Evolutionary conservation across 495 filamentous ascomycete genomes (phyloP).

Genomic region (Aspergillus conjunctus): DNA sequence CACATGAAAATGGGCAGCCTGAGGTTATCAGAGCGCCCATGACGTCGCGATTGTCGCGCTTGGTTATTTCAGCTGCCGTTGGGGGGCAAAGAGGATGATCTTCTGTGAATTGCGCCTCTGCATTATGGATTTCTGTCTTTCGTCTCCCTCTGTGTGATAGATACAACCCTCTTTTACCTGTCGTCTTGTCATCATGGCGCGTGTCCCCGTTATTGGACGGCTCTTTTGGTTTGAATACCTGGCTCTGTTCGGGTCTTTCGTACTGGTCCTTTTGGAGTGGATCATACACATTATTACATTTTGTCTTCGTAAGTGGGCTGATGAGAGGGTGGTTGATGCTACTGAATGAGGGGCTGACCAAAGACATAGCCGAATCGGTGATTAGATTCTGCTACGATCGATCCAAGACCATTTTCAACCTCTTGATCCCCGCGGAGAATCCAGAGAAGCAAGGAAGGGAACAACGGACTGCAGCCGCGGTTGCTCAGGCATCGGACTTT

Average conservation of each 20-base stretch:
- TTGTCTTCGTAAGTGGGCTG: slow-evolving; percentile 68
- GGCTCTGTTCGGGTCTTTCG: slow-evolving; percentile 77
- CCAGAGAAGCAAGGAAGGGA: slow-evolving; percentile 58
- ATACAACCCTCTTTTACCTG: background rate
- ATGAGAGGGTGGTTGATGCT: background rate
- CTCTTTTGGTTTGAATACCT: slow-evolving; percentile 82
- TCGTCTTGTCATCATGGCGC: slow-evolving; percentile 55
- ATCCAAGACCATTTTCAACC: slow-evolving; percentile 82
- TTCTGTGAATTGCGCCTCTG: background rate
- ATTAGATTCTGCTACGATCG: slow-evolving; percentile 80
- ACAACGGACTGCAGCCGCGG: slow-evolving; percentile 45
- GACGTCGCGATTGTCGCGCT: slow-evolving; percentile 22
- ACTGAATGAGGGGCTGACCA: slow-evolving; percentile 25
- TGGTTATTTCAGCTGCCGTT: slow-evolving; percentile 8
- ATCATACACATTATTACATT: slow-evolving; percentile 87
- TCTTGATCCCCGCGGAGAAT: slow-evolving; percentile 67
- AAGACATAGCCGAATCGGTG: slow-evolving; percentile 65
- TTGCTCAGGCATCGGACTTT: slow-evolving; percentile 81
- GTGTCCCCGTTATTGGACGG: slow-evolving; percentile 81
- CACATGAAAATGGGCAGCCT: slow-evolving; percentile 29
- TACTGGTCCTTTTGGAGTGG: slow-evolving; percentile 77
- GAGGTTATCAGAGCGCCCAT: slow-evolving; percentile 9
- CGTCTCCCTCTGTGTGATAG: background rate
- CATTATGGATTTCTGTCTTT: background rate
- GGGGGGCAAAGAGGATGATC: background rate